Base-by-base conservation (phyloP, 106 monocot genomes). In the Dendrobium nobile region DNA sequence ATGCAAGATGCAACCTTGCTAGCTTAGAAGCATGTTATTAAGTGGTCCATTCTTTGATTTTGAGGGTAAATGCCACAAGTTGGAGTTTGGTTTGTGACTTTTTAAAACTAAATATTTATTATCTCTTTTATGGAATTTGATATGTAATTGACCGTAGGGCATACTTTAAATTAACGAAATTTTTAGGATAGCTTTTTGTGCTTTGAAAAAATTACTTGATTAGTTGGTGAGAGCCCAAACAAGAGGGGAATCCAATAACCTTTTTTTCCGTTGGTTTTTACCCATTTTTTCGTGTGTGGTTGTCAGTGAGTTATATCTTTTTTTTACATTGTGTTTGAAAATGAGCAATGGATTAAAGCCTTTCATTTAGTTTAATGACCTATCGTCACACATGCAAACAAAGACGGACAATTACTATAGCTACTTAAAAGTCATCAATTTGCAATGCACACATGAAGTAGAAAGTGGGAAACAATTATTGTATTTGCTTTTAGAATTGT, bases 351-450 rank as follows among this genome's bases (percentile, higher is more conserved):
- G 55, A 61, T 51, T 51, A 15, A 13, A 51, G 51, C 51, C 15
- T 51, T 51, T 51, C 16, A 16, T 61, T 61, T 61, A 24, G 61
- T 61, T 61, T 61, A 3, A 13, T 15, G 10, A 3, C 15, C 51
- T 51, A 51, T 51, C 26, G 48, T 22, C 47, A 27, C 8, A 4
- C n/a, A 76, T 24, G 20, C 76, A 47, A 47, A 48, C 28, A 20
- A 11, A 37, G 9, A 8, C 44, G 43, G 26, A 75, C 43, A 43
- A 16, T 44, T 41, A 17, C 0, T 22, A 75, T 75, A 22, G 42
- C 75, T 75, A 43, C 75, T 45, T 75, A 44, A 75, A 10, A 41
- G 26, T 75, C 43, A 41, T 43, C 51, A 51, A 26, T 67, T 67
- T 26, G 67, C 9, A 67, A 67, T 28, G 22, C 67, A 67, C 22